Evolutionary conservation across 2,329 filamentous ascomycete species (phyloP).

Genomic region (Delphinella strobiligena): DNA sequence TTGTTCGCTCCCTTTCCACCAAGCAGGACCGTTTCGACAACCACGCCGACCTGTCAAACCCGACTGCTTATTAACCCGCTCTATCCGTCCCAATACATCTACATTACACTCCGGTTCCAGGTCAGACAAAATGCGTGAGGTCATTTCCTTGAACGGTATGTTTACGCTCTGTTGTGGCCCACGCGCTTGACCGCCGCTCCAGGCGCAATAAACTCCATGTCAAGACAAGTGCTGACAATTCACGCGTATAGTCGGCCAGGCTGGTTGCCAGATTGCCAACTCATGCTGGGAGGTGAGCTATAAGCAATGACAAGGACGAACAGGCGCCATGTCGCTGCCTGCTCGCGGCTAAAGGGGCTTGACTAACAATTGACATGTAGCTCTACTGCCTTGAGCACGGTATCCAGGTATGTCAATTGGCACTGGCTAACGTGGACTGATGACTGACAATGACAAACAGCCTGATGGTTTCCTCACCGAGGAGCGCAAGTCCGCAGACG

Average conservation of each 20-base stretch:
- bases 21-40: conserved; percentile 10
- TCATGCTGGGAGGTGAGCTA: conserved; percentile 98
- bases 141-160: conserved; percentile 96
- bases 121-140: conserved; percentile 79
- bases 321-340: conserved; percentile 1
- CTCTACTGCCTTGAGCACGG: conserved; percentile 99
- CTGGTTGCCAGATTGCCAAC: conserved; percentile 99
- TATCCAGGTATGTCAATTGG: conserved; percentile 65
- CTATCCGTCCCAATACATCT: conserved; percentile 2
- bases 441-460: conserved; percentile 37
- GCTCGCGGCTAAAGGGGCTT: conserved; percentile 3
- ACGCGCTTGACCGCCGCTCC: conserved; percentile 30
- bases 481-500: conserved; percentile 85
- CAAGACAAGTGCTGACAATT: conserved; percentile 36
- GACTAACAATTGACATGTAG: conserved; percentile 37
- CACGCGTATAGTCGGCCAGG: conserved; percentile 79
- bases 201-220: conserved; percentile 5
- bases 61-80: neutral
- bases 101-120: conserved; percentile 5
- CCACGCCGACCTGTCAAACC: conserved; percentile 7
- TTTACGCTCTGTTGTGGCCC: conserved; percentile 17
- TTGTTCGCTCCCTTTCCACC: conserved; percentile 10
- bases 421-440: conserved; percentile 1
- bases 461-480: conserved; percentile 98
- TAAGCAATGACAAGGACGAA: conserved; percentile 5